A percentile compares a stretch with the other conserved stretches of the same genome.
phyloP scores from a whole-genome alignment of 306 rosid genomes.

The Cicer chorassanicum region DNA sequence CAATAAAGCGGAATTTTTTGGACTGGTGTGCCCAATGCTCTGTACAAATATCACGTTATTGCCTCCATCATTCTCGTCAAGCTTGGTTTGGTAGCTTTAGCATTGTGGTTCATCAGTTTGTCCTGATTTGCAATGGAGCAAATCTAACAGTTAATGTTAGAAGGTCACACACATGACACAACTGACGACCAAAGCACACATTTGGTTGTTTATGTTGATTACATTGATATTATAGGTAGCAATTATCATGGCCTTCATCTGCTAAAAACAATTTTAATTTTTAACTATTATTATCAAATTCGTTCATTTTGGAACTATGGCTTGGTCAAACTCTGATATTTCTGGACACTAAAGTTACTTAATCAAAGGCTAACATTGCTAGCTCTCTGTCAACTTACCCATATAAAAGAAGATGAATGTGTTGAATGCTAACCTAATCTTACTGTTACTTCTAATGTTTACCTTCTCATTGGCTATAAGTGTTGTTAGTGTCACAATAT shows the following conservation, averaged over 20 bases:
- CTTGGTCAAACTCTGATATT: not conserved
- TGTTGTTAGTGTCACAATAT: slow-evolving; percentile 1
- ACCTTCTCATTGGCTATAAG: not conserved
- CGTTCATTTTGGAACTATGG: not conserved
- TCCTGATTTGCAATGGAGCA: not conserved
- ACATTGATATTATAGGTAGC: not conserved
- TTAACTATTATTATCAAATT: not conserved
- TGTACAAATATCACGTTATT: no score
- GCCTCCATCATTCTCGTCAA: no score
- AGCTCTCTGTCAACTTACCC: not conserved
- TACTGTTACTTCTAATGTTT: not conserved
- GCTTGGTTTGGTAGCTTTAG: not conserved
- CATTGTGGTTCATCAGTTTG: not conserved
- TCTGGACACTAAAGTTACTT: not conserved
- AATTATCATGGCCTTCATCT: not conserved
- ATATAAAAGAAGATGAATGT: not conserved
- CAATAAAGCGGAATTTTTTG: not conserved
- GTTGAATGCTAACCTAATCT: not conserved
- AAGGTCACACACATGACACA: not conserved
- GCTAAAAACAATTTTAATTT: not conserved
- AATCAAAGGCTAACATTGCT: not conserved
- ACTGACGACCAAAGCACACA: not conserved
- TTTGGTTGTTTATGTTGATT: not conserved
- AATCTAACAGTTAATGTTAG: not conserved
- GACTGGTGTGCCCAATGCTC: no score